These are phyloP conservation scores for Candida piceae DNA, from an alignment of 805 yeast species.

Conservation along the genomic window DNA sequence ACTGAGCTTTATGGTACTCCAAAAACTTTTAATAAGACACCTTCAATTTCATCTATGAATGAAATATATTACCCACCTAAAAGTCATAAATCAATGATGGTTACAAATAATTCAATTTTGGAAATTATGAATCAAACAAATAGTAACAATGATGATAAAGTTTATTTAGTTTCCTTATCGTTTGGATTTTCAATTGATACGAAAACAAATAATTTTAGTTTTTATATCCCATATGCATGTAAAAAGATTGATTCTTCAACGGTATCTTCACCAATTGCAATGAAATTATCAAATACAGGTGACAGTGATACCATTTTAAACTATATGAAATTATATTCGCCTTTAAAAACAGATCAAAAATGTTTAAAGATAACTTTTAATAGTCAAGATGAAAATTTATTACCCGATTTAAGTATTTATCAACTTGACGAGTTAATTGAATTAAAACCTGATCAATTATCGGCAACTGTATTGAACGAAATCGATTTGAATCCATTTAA, in stretches of 20 bases:
- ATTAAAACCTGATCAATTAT: not conserved
- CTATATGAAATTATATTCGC: not conserved
- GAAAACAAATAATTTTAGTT: conserved; percentile 13
- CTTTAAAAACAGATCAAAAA: not conserved
- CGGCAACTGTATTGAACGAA: too few species aligned
- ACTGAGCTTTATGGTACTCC: conserved; percentile 19
- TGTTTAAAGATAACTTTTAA: conserved; percentile 7
- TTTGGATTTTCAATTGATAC: conserved; percentile 22
- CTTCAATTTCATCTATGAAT: not conserved
- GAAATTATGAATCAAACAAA: too few species aligned
- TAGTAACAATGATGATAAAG: not conserved
- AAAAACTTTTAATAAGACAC: not conserved
- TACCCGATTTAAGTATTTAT: not conserved
- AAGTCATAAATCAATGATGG: too few species aligned
- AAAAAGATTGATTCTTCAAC: conserved; percentile 6
- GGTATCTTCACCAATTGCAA: not conserved
- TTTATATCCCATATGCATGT: conserved; percentile 24
- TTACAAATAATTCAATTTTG: too few species aligned
- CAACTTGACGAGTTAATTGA: not conserved
- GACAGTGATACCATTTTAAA: not conserved
- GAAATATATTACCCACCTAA: not conserved
- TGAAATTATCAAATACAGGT: not conserved
- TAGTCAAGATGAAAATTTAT: too few species aligned
- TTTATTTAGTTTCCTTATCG: conserved; percentile 15
- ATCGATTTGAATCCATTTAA: too few species aligned